Evolutionary conservation across 805 yeast species (phyloP).

Genomic region (Starmerella vitae): DNA sequence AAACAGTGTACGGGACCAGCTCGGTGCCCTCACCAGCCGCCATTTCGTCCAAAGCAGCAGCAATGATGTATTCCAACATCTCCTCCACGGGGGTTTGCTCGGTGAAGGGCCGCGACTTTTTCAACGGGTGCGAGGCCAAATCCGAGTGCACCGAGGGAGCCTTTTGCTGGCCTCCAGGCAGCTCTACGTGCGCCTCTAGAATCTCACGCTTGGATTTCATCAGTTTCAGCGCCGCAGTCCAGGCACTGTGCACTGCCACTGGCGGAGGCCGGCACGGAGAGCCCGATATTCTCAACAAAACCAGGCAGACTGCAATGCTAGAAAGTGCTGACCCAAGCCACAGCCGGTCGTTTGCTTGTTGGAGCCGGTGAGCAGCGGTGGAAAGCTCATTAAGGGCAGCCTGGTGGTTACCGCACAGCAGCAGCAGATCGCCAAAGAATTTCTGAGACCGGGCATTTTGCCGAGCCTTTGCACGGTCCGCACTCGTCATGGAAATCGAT

Average conservation of each 20-base stretch:
- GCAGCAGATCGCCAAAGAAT: slow-evolving; percentile 57
- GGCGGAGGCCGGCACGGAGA: slow-evolving; percentile 34
- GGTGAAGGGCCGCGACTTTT: slow-evolving; percentile 26
- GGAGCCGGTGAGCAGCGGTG: slow-evolving; percentile 53
- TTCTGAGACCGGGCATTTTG: slow-evolving; percentile 64
- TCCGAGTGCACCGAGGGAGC: not conserved
- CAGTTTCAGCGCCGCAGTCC: slow-evolving; percentile 9
- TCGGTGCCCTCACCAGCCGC: slow-evolving; percentile 38
- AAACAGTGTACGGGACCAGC: slow-evolving; percentile 68
- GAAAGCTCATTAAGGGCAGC: slow-evolving; percentile 61
- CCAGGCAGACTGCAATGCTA: slow-evolving; percentile 53
- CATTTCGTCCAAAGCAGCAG: slow-evolving; percentile 24
- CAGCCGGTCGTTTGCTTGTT: slow-evolving; percentile 54
- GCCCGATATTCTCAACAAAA: slow-evolving; percentile 41
- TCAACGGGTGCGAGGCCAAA: not conserved
- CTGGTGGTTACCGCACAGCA: slow-evolving; percentile 64
- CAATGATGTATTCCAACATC: slow-evolving; percentile 10
- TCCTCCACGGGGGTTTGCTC: slow-evolving; percentile 14
- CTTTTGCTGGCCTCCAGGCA: not conserved
- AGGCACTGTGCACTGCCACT: slow-evolving; percentile 19
- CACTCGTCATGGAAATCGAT: slow-evolving; percentile 25
- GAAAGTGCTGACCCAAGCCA: slow-evolving; percentile 90
- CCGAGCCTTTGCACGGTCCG: slow-evolving; percentile 32
- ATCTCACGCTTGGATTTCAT: not conserved
- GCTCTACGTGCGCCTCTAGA: not conserved